Conservation (phyloP, 2,329 filamentous ascomycete genomes). For the Scorias spongiosa region DNA sequence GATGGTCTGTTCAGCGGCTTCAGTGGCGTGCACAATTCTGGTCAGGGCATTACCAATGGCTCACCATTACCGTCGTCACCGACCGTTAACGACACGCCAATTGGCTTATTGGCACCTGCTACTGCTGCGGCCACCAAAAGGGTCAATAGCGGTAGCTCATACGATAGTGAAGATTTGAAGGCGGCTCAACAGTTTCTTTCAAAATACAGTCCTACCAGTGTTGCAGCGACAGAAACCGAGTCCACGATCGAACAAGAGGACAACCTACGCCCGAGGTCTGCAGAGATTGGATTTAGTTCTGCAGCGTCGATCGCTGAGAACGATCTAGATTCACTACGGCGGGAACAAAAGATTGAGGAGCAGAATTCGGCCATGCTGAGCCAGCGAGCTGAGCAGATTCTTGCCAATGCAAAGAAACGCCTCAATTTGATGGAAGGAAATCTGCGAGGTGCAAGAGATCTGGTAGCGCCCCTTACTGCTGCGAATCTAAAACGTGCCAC, state of each 20-base stretch:
- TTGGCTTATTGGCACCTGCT: neutral
- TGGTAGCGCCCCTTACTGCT: slow-evolving; percentile 21
- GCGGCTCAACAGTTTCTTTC: slow-evolving; percentile 21
- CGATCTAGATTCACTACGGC: slow-evolving; percentile 6
- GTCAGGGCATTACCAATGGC: neutral
- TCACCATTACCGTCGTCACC: neutral
- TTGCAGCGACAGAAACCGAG: neutral
- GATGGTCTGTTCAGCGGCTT: neutral
- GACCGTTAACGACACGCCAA: neutral
- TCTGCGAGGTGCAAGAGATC: slow-evolving; percentile 53
- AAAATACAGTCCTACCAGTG: slow-evolving; percentile 9
- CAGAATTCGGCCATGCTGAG: slow-evolving; percentile 64
- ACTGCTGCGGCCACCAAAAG: slow-evolving; percentile 7
- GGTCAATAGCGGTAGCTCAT: slow-evolving; percentile 23
- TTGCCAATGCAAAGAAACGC: slow-evolving; percentile 81
- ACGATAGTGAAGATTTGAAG: slow-evolving; percentile 30
- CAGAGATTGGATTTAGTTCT: neutral
- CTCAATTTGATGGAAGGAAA: slow-evolving; percentile 92
- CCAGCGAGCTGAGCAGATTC: slow-evolving; percentile 71
- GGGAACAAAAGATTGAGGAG: slow-evolving; percentile 25
- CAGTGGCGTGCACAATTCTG: neutral
- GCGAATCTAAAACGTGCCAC: slow-evolving; percentile 24
- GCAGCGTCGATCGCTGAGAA: neutral
- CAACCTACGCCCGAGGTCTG: neutral
- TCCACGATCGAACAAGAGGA: neutral